phyloP scores from a whole-genome alignment of 2,329 filamentous ascomycete species.

The Calonectria crousiana region DNA sequence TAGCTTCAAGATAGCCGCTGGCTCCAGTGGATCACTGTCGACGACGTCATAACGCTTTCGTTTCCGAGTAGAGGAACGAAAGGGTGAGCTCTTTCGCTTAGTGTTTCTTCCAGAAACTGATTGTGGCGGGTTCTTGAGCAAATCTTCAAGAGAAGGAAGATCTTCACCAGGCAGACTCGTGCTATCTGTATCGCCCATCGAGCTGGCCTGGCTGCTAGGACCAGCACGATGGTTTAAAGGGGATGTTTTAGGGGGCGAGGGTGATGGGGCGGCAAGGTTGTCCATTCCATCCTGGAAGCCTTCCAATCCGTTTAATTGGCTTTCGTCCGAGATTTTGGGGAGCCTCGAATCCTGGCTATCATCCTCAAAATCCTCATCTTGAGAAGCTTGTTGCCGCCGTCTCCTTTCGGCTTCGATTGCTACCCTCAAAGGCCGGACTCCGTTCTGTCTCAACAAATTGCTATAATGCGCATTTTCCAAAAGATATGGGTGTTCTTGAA shows the following conservation, averaged over 20 bases:
- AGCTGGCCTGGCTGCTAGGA: slow-evolving; percentile 51
- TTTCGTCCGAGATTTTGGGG: slow-evolving; percentile 51
- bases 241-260: slow-evolving; percentile 47
- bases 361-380: slow-evolving; percentile 65
- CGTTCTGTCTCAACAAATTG: slow-evolving; percentile 65
- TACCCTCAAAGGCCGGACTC: slow-evolving; percentile 65
- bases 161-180: slow-evolving; percentile 54
- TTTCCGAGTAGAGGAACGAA: slow-evolving; percentile 46
- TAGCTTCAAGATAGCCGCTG: slow-evolving; percentile 37
- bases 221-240: slow-evolving; percentile 39
- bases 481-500: slow-evolving; percentile 71
- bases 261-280: slow-evolving; percentile 41
- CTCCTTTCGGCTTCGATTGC: slow-evolving; percentile 45
- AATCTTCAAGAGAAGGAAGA: slow-evolving; percentile 52
- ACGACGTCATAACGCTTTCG: slow-evolving; percentile 46
- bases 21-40: slow-evolving; percentile 49
- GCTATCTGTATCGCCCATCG: slow-evolving; percentile 50
- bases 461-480: slow-evolving; percentile 68
- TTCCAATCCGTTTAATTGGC: slow-evolving; percentile 43
- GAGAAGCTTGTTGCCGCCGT: slow-evolving; percentile 57
- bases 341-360: slow-evolving; percentile 59
- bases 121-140: slow-evolving; percentile 41
- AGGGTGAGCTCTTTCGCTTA: slow-evolving; percentile 42
- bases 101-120: slow-evolving; percentile 22
- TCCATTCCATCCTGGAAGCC: slow-evolving; percentile 34